Evolutionary conservation across 345 rosid genomes (phyloP), one percentile per base, ranked within the genome.

Genomic region (Aquilaria sinensis): DNA sequence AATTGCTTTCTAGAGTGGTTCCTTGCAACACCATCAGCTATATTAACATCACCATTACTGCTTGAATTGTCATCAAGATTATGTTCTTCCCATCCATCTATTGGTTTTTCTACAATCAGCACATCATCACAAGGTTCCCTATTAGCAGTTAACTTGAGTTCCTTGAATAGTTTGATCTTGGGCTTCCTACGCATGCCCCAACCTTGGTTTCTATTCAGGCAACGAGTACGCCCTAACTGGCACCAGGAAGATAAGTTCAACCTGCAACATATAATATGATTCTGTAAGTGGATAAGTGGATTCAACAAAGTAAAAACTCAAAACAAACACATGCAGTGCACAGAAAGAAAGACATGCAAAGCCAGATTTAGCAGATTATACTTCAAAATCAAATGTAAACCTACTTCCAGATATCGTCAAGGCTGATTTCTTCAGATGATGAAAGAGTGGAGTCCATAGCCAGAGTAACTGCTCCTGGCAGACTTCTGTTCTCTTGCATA

Each of bases 121-220:
- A 76, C 95, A 55, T 79, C 82, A 51, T 75, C 83, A 52, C 33
- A 72, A 55, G 64, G 56, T 68, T 58, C 84, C 72, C 59, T 81
- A 64, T 30, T 67, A 41, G 80, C 67, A 62, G 77, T 70, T 32
- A 90, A 84, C 81, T 90, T 90, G 31, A 94, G 83, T 71, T 85
- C 81, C 67, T 82, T 85, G 65, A 86, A 79, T 62, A 86, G 58
- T 56, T 80, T 85, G 56, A 60, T 69, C 77, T 86, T 94, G 29
- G 99, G 97, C 70, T 80, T 76, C 70, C 34, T 68, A 57, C 97
- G 96, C 54, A 78, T 69, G 61, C 96, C 89, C 99, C 97, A 94
- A 62, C 78, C 83, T 61, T 77, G 80, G 62, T 75, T 76, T 33
- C 47, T 55, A 61, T 74, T 86, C 29, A 75, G 75, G 47, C 62